Conservation (phyloP, 2,329 filamentous ascomycete species). For the Leptodontidium sp. region DNA sequence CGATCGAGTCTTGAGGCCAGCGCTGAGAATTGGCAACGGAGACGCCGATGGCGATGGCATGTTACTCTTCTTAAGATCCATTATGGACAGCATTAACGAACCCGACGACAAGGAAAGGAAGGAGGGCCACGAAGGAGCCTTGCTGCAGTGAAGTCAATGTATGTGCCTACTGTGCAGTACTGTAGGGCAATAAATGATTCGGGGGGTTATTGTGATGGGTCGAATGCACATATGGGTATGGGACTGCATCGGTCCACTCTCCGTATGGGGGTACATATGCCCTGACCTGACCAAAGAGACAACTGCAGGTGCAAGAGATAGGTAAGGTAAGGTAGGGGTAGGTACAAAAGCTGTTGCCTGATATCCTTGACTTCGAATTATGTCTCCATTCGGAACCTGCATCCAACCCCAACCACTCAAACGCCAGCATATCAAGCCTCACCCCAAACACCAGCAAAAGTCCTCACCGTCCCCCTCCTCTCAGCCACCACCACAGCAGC, state of each 20-base stretch:
- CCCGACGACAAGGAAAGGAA: not conserved
- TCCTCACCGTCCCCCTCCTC: constrained; percentile 8
- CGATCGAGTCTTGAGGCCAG: not conserved
- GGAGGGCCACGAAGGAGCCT: not conserved
- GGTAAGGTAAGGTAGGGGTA: constrained; percentile 11
- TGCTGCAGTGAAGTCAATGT: not conserved
- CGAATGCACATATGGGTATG: not conserved
- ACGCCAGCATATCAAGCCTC: not conserved
- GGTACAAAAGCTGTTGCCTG: constrained; percentile 16
- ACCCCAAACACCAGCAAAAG: not conserved
- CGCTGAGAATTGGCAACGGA: constrained; percentile 9
- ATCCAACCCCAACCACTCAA: not conserved
- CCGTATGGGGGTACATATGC: not conserved
- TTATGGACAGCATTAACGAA: not conserved
- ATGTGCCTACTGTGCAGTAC: not conserved
- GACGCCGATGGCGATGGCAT: constrained; percentile 16
- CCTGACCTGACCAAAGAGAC: not conserved
- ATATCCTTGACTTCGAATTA: not conserved
- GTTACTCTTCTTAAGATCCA: constrained; percentile 2
- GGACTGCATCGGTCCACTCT: constrained; percentile 5
- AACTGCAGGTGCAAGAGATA: not conserved
- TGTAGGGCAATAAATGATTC: not conserved
- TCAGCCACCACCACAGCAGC: constrained; percentile 16
- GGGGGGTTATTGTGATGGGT: not conserved
- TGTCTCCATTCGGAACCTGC: not conserved